Conservation (phyloP, 768 basidiomycete species). For the Suillus bovinus region DNA sequence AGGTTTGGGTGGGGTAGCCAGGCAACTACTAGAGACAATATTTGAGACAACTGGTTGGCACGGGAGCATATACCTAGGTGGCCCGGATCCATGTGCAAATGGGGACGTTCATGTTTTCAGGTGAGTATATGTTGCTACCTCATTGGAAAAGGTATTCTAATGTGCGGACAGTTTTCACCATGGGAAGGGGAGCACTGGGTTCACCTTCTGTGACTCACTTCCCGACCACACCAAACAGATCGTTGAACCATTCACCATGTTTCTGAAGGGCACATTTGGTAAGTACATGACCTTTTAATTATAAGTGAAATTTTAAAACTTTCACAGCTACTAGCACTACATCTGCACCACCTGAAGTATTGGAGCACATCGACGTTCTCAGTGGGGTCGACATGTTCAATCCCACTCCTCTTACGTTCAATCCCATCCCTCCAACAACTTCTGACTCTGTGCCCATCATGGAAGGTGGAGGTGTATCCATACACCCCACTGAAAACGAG, state of each 20-base stretch:
- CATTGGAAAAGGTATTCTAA: background rate
- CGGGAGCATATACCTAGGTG: background rate
- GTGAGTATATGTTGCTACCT: background rate
- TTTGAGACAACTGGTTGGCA: background rate
- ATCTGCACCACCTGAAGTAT: background rate
- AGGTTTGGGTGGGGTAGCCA: background rate
- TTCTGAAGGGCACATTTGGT: background rate
- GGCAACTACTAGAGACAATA: background rate
- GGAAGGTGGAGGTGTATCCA: too few relatives aligned
- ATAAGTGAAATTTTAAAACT: too few relatives aligned
- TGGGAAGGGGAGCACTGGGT: background rate
- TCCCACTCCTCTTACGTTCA: too few relatives aligned
- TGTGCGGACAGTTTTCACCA: background rate
- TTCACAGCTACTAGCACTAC: background rate
- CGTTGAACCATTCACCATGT: background rate
- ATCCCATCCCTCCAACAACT: too few relatives aligned
- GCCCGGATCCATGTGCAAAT: background rate
- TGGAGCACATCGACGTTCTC: too few relatives aligned
- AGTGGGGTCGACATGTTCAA: too few relatives aligned
- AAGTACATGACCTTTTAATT: background rate
- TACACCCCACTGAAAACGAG: too few relatives aligned
- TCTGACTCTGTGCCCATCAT: too few relatives aligned
- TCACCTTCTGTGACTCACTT: background rate
- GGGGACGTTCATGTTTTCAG: background rate
- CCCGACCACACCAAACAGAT: background rate